Percentiles rank a stretch among this genome's conserved stretches.
These are phyloP conservation scores for Solanum neorickii DNA, from an alignment of 257 asterid species.

Conservation along the genomic window DNA sequence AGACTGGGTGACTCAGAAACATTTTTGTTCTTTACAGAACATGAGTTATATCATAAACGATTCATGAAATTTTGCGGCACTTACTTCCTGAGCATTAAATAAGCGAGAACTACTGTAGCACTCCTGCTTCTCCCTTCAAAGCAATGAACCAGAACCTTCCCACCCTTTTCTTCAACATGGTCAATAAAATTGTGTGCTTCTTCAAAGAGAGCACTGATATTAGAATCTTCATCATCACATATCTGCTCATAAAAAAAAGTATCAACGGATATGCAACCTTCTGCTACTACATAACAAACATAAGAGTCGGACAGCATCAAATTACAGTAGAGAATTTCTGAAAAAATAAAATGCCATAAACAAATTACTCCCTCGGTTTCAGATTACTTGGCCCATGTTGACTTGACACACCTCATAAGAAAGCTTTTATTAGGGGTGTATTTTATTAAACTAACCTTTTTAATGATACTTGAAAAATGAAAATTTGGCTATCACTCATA, in stretches of 20 bases:
- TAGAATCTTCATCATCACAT: slow-evolving; percentile 63
- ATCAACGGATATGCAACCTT: slow-evolving; percentile 1
- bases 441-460: not conserved
- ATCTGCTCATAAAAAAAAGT: slow-evolving; percentile 34
- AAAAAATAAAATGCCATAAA: not conserved
- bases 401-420: not conserved
- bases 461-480: not conserved
- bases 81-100: slow-evolving; percentile 84
- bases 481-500: not conserved
- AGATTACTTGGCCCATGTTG: not conserved
- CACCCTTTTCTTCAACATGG: slow-evolving; percentile 61
- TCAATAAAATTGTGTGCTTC: slow-evolving; percentile 84
- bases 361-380: not conserved
- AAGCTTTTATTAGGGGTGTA: not conserved
- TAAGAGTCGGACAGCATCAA: not conserved
- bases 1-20: not conserved
- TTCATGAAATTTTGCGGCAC: slow-evolving; percentile 5
- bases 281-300: not conserved
- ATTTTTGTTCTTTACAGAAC: not conserved
- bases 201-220: slow-evolving; percentile 61
- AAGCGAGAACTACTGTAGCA: slow-evolving; percentile 84
- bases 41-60: not conserved
- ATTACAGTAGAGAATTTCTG: not conserved
- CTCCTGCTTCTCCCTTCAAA: slow-evolving; percentile 98
- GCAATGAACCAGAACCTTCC: slow-evolving; percentile 95